Evolutionary conservation across 495 filamentous ascomycete genomes (phyloP), one percentile per base, ranked within the genome.

Genomic region (Hypoxylon fuscum): DNA sequence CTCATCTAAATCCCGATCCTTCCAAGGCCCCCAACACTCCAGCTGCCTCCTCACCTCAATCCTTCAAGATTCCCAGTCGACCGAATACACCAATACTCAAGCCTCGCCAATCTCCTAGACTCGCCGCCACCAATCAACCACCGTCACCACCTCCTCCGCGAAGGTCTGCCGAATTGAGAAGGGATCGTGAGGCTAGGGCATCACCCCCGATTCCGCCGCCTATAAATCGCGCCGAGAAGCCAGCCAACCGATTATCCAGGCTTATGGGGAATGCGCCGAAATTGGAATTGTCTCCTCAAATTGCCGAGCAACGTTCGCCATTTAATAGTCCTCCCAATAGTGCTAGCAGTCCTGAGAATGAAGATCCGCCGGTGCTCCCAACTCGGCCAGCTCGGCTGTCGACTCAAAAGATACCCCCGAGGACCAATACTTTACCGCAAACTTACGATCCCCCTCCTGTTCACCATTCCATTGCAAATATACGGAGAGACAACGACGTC

Each of bases 271-370:
- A 60, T 45, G 62, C 62, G 25, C 69, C 68, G 8, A 67, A 68
- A 14, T 31, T 69, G n/a, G 73, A 78, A 25, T 43, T 71, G n/a
- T 70, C 54, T 27, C 68, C 53, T 44, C 69, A 65, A 11, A 56
- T 69, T 25, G 47, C 59, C 43, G 77, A 78, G 15, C 75, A 68
- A 53, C 77, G 89, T 0, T 97, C 95, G 5, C 94, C 95, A 0
- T 97, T 98, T 68, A 93, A 80, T 72, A 97, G 93, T 25, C 94
- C 93, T 9, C 93, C 94, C 11, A 88, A 86, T 52, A 96, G 88
- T 63, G 85, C 86, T 11, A 88, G 85, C 48, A 90, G 84, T 45
- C 73, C 79, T 5, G 79, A 80, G 52, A 74, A 78, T 23, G 78
- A 79, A 5, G 76, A 74, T 6, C 75, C 77, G 25, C 76, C 82